phyloP scores from a whole-genome alignment of 2,329 filamentous ascomycete genomes.

The Neofusicoccum sp. region DNA sequence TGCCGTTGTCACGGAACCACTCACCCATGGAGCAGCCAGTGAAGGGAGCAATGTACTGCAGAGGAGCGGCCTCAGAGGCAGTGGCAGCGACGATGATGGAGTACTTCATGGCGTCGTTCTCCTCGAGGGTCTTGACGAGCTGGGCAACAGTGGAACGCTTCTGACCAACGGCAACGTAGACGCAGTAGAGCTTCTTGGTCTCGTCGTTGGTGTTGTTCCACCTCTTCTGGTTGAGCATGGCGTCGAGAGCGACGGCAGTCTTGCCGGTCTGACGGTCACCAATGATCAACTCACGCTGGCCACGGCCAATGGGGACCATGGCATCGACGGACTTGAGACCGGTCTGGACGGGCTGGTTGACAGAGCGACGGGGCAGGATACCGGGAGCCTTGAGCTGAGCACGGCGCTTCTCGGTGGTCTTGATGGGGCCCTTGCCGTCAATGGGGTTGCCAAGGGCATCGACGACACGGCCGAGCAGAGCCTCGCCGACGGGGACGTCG shows the following conservation, averaged over 20 bases:
- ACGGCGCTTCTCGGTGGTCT: conserved; percentile 88
- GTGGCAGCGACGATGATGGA: conserved; percentile 90
- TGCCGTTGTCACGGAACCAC: conserved; percentile 78
- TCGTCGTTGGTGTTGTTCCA: conserved; percentile 90
- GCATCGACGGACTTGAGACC: conserved; percentile 99
- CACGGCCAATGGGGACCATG: conserved; percentile 99
- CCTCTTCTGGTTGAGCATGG: conserved; percentile 98
- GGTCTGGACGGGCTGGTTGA: conserved; percentile 98
- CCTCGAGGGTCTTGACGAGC: conserved; percentile 99
- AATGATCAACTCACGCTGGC: conserved; percentile 99
- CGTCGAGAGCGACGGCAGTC: conserved; percentile 96
- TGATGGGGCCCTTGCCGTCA: conserved; percentile 97
- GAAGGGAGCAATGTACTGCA: conserved; percentile 94
- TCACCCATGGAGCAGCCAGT: conserved; percentile 68
- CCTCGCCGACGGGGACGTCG: conserved; percentile 89
- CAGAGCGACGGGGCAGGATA: conserved; percentile 94
- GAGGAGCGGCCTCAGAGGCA: conserved; percentile 91
- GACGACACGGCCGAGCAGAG: conserved; percentile 95
- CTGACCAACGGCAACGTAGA: conserved; percentile 99
- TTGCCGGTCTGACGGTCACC: conserved; percentile 99
- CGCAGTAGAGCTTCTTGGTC: conserved; percentile 98
- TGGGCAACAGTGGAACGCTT: conserved; percentile 99
- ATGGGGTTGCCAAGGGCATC: conserved; percentile 99
- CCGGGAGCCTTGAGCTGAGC: conserved; percentile 98
- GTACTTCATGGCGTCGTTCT: conserved; percentile 99